These are phyloP conservation scores for Arthrobotrys entomopaga DNA, from an alignment of 2,329 filamentous ascomycete species.

Conservation along the genomic window DNA sequence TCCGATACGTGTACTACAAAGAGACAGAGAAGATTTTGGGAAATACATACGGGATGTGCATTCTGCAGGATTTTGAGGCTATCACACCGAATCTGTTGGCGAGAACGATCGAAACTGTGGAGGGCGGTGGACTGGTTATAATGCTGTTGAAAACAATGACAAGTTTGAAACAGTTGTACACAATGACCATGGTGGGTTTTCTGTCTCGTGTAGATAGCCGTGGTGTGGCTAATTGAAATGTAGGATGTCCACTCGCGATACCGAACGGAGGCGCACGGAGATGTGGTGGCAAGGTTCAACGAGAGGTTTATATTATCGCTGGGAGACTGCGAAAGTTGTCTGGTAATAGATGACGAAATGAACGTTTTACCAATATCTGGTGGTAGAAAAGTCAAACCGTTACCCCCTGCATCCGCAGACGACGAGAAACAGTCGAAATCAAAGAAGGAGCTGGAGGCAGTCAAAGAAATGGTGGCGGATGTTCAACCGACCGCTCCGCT, in stretches of 20 bases:
- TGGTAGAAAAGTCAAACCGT: constrained; percentile 84
- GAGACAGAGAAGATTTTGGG: constrained; percentile 98
- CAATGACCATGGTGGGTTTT: constrained; percentile 76
- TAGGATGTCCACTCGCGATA: constrained; percentile 91
- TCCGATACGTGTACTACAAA: constrained; percentile 99
- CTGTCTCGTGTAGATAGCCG: background rate
- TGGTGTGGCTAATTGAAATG: constrained; percentile 14
- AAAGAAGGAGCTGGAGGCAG: constrained; percentile 78
- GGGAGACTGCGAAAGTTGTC: constrained; percentile 91
- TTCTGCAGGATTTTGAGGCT: constrained; percentile 96
- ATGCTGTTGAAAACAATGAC: constrained; percentile 94
- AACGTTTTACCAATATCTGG: constrained; percentile 98
- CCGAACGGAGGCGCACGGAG: constrained; percentile 92
- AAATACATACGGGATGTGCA: constrained; percentile 98
- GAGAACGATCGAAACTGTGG: constrained; percentile 94
- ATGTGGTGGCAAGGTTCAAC: constrained; percentile 96
- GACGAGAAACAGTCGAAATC: constrained; percentile 74
- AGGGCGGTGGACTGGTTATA: constrained; percentile 91
- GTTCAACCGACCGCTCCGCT: constrained; percentile 86
- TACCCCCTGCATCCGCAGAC: constrained; percentile 79
- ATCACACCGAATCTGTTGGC: constrained; percentile 97
- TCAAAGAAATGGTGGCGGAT: constrained; percentile 88
- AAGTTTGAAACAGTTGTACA: constrained; percentile 96
- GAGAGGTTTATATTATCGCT: constrained; percentile 95
- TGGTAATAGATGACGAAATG: constrained; percentile 96